A percentile compares a stretch with the other conserved stretches of the same genome.
Conservation (phyloP, 139 green algal species). For the Parachlorella kessleri region DNA sequence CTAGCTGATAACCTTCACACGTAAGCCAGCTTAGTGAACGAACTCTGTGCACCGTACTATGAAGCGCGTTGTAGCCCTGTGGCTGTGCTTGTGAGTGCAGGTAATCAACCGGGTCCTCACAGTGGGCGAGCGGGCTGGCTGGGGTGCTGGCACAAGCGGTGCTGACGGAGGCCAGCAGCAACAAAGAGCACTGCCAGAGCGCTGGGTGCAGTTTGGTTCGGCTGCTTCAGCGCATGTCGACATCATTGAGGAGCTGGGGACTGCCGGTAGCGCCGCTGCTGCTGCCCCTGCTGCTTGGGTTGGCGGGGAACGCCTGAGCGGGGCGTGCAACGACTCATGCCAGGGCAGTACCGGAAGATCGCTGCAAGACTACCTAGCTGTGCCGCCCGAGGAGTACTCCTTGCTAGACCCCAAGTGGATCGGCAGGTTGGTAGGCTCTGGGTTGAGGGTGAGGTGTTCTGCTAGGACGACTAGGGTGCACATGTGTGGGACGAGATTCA, state of each 20-base stretch:
- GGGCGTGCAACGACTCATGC: background rate
- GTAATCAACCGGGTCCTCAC: constrained; percentile 34
- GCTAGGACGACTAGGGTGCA: background rate
- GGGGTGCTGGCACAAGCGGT: background rate
- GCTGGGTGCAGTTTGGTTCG: constrained; percentile 40
- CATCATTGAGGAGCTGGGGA: background rate
- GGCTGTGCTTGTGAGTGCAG: background rate
- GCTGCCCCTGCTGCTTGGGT: background rate
- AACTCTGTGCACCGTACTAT: too few species aligned
- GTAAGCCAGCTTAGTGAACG: too few species aligned
- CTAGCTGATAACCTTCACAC: too few species aligned
- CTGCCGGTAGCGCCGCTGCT: background rate
- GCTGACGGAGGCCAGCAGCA: background rate
- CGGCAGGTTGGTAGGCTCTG: background rate
- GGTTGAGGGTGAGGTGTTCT: background rate
- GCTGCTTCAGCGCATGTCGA: background rate
- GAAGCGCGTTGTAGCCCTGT: background rate
- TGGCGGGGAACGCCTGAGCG: background rate
- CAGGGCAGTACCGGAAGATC: background rate
- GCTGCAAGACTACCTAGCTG: constrained; percentile 32
- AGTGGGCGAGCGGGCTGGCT: constrained; percentile 6
- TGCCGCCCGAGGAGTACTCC: constrained; percentile 37
- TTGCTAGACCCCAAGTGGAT: constrained; percentile 49
- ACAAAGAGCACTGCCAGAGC: background rate
- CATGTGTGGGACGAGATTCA: background rate